Base-by-base conservation (phyloP, 306 rosid genomes). In the Begonia peltatifolia region DNA sequence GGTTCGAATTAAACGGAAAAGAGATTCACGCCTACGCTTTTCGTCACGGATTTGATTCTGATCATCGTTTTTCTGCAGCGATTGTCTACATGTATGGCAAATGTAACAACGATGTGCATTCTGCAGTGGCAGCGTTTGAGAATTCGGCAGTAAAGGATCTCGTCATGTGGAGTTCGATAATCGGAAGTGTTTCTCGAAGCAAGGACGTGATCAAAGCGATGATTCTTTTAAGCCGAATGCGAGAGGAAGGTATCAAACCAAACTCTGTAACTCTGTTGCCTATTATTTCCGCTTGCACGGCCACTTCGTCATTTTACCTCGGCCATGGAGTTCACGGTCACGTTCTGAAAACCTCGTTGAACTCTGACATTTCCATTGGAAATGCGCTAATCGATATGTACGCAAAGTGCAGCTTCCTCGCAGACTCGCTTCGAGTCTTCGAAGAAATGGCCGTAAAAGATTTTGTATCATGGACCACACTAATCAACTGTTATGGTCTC, bases 371-470 rank as follows among this genome's bases (percentile, higher is more conserved):
- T 73, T 72, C 42, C 58, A 69, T 77, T 16, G 74, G 80, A 0
- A 83, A 83, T 57, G 78, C 87, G 16, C 82, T 83, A 20, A 70
- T 74, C 41, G 63, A 79, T 35, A 77, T 83, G 93, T 83, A 83
- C 65, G 87, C 84, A 17, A 77, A 83, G 63, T 79, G 82, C 56
- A 82, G 93, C 46, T 67, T 63, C 64, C 49, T 83, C 14, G 50
- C 58, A 12, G 67, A 61, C 60, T 73, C 84, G 11, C 56, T 0
- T 18, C 68, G 72, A 63, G 47, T 70, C 46, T 79, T 83, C 68
- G 56, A 44, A 41, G 84, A 79, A 68, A 79, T 68, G 78, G 68
- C 65, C 0, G 68, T 18, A 30, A 73, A 35, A 72, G 93, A 77
- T 63, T 70, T 52, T n/a, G 53, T 75, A 65, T 70, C 93, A 0